Conservation (phyloP, 2,329 filamentous ascomycete species). For the Botrytis squamosa region DNA sequence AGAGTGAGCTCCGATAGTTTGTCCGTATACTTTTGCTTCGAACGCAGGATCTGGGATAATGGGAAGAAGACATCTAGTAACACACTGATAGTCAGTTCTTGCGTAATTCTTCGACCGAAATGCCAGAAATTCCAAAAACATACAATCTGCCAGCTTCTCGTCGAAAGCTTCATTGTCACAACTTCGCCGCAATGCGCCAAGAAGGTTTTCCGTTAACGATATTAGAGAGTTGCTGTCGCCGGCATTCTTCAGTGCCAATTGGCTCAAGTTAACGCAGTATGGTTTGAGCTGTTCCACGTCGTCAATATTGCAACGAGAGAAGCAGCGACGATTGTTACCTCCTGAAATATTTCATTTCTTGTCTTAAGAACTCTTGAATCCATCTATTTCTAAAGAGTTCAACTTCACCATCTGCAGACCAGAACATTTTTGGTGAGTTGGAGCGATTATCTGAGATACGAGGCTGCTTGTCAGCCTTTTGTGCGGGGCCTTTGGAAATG, state of each 20-base stretch:
- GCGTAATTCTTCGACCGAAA: neutral
- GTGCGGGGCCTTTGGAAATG: neutral
- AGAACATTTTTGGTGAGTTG: conserved; percentile 8
- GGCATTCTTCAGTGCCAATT: conserved; percentile 52
- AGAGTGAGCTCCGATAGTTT: conserved; percentile 73
- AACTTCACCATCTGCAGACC: neutral
- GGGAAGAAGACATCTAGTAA: conserved; percentile 79
- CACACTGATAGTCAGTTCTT: neutral
- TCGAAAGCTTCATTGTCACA: conserved; percentile 59
- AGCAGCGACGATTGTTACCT: conserved; percentile 27
- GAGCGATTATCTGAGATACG: neutral
- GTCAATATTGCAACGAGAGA: neutral
- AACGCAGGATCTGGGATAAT: conserved; percentile 79
- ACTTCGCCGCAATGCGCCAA: conserved; percentile 45
- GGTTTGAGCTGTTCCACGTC: conserved; percentile 55
- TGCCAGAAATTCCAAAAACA: conserved; percentile 58
- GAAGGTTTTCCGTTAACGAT: conserved; percentile 47
- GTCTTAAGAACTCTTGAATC: conserved; percentile 32
- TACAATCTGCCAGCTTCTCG: conserved; percentile 84
- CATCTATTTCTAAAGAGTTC: conserved; percentile 27
- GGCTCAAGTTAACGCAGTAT: conserved; percentile 59
- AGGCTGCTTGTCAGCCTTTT: conserved; percentile 18
- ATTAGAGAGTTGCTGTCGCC: conserved; percentile 47
- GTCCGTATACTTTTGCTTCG: conserved; percentile 69
- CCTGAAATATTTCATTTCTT: conserved; percentile 39